Evolutionary conservation across 352 stramenopile genomes (phyloP).

Genomic region (Phytopythium vexans): DNA sequence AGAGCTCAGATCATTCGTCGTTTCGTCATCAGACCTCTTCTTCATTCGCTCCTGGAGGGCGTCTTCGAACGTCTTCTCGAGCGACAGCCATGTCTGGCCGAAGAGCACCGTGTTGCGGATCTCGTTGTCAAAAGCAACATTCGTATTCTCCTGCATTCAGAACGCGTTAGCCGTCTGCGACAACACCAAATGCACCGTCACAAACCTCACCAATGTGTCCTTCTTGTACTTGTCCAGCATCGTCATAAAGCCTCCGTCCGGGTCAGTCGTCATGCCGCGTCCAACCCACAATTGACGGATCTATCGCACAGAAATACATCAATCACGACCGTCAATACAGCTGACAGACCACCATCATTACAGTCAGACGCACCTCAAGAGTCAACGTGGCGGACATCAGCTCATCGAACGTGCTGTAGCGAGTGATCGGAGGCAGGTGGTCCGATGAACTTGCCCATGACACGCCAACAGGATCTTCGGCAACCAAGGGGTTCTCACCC

Average conservation of each 20-base stretch:
- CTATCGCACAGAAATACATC: conserved; percentile 14
- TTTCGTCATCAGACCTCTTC: conserved; percentile 59
- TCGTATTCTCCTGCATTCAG: conserved; percentile 18
- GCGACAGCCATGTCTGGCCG: conserved; percentile 84
- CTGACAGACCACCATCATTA: background rate
- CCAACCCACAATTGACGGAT: conserved; percentile 79
- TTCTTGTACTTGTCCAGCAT: conserved; percentile 87
- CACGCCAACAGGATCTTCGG: conserved; percentile 76
- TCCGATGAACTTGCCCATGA: conserved; percentile 66
- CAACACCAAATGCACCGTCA: background rate
- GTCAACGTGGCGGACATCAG: conserved; percentile 88
- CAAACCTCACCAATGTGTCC: conserved; percentile 44
- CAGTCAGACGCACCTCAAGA: conserved; percentile 50
- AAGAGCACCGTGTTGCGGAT: conserved; percentile 86
- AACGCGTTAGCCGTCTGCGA: conserved; percentile 8
- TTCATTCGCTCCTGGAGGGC: conserved; percentile 84
- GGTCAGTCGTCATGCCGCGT: conserved; percentile 78
- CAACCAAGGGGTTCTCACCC: conserved; percentile 46
- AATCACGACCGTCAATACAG: background rate
- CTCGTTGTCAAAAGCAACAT: conserved; percentile 74
- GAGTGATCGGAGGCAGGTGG: conserved; percentile 76
- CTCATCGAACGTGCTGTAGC: conserved; percentile 89
- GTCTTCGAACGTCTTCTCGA: conserved; percentile 89
- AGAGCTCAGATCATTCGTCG: conserved; percentile 52
- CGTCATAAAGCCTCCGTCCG: conserved; percentile 75